Evolutionary conservation across 768 basidiomycete genomes (phyloP), one percentile per base, ranked within the genome.

Genomic region (Pisolithus marmoratus): DNA sequence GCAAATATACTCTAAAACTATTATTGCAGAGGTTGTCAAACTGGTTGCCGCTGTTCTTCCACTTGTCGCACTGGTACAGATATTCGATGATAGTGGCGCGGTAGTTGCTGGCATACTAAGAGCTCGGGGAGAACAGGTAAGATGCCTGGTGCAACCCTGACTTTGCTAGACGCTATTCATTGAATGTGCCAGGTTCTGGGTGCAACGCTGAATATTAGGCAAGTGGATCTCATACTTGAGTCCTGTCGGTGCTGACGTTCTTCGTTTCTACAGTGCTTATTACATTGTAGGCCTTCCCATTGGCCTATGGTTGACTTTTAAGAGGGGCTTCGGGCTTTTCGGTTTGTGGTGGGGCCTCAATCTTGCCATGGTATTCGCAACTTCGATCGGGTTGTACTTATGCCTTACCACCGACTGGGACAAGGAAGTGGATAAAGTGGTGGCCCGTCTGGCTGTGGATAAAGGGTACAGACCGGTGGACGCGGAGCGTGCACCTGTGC

Each of bases 311-410:
- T 79, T 94, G 8, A 77, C 87, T 1, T 92, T 94, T 72, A 71
- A 72, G 53, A 67, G 63, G 6, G 63, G 76, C 45, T 74, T 84
- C 66, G 78, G 77, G 2, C 73, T 96, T 23, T 74, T 77, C 29
- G 94, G 94, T 0, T 72, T 96, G 5, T 96, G 93, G 94, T 74
- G 85, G 46, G 93, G 93, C 17, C 71, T 94, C n/a, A 87, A 85
- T 0, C 62, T 84, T 12, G 64, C 66, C 12, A 63, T 63, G 46
- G 73, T 48, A 71, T 86, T 82, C 60, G 75, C 74, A 48, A 70
- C 82, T 0, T 63, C 75, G 7, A 60, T 80, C 9, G 80, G 81
- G 3, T 74, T 78, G 1, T 74, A 73, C 58, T 58, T 90, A 7
- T 82, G 75, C 51, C 8, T 87, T 8, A 60, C 68, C 38, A 80